Base-by-base conservation (phyloP, 2,329 filamentous ascomycete genomes). In the Herpotrichia juniperi region DNA sequence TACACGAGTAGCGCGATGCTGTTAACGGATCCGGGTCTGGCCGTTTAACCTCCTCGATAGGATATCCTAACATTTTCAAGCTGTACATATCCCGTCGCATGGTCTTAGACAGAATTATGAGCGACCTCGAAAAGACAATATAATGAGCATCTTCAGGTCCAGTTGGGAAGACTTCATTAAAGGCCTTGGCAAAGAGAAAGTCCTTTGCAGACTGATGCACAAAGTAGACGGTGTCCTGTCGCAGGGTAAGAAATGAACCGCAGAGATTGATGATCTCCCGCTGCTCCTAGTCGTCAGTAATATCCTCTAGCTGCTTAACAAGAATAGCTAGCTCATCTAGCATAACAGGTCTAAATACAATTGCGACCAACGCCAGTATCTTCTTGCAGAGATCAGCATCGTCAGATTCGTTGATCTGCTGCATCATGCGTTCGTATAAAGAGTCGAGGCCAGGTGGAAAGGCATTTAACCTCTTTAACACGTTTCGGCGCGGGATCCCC, bases 201-300 rank as follows among this genome's bases (percentile, higher is more conserved):
- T 79, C 76, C 52, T 78, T 77, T 1, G 74, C 78, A 1, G 76
- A 78, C 45, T 76, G 71, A 50, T 79, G 75, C 1, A 79, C 64
- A 48, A 76, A 45, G 24, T 50, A 50, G 42, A 50, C 25, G 12
- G 17, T 35, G 25, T 35, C 30, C 6, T 31, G 19, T 31, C 25
- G 30, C 6, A 46, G 4, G 14, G 43, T 46, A 3, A 46, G 43
- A 25, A 46, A 24, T 17, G 30, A 46, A 9, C 43, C 43, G 16
- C 43, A 46, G 14, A 34, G 21, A 19, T 14, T 25, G 25, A 46
- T 46, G n/a, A 35, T 35, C 30, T 46, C 43, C 17, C 16, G n/a
- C n/a, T n/a, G 19, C 17, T 44, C 42, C 2, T 10, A 7, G 32
- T 45, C 42, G 9, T 45, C 25, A 8, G 26, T 8, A 6, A 46